Evolutionary conservation across 2,329 filamentous ascomycete genomes (phyloP).

Genomic region (Arachnopeziza araneosa): DNA sequence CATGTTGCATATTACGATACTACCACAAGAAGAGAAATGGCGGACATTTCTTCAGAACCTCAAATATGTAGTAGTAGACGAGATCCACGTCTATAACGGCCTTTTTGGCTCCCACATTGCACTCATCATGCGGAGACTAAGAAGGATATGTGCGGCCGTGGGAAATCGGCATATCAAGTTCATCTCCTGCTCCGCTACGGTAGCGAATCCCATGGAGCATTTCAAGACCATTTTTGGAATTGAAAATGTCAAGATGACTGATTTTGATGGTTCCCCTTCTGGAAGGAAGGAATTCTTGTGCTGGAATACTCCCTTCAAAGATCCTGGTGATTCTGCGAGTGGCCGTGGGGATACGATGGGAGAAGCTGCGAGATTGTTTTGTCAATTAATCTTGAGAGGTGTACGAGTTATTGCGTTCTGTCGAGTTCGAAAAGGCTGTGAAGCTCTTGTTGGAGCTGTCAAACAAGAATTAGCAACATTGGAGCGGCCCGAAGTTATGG

Average conservation of each 20-base stretch:
- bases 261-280: slow-evolving; percentile 89
- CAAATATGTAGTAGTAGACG: slow-evolving; percentile 84
- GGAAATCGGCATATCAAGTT: slow-evolving; percentile 84
- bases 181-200: slow-evolving; percentile 92
- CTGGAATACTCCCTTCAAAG: slow-evolving; percentile 96
- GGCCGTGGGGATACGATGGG: slow-evolving; percentile 77
- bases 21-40: slow-evolving; percentile 90
- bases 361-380: slow-evolving; percentile 87
- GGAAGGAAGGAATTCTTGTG: slow-evolving; percentile 92
- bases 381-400: slow-evolving; percentile 79
- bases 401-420: slow-evolving; percentile 93
- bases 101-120: slow-evolving; percentile 91
- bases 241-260: slow-evolving; percentile 71
- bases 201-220: slow-evolving; percentile 85
- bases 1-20: slow-evolving; percentile 91
- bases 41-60: slow-evolving; percentile 82
- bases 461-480: slow-evolving; percentile 69
- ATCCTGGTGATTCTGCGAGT: slow-evolving; percentile 78
- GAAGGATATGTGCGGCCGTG: slow-evolving; percentile 82
- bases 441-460: slow-evolving; percentile 74
- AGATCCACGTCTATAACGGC: slow-evolving; percentile 94
- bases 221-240: slow-evolving; percentile 94
- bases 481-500: slow-evolving; percentile 68
- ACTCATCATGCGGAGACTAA: slow-evolving; percentile 85
- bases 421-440: slow-evolving; percentile 80